Evolutionary conservation across 257 asterid species (phyloP).

Genomic region (Nicotiana otophora): DNA sequence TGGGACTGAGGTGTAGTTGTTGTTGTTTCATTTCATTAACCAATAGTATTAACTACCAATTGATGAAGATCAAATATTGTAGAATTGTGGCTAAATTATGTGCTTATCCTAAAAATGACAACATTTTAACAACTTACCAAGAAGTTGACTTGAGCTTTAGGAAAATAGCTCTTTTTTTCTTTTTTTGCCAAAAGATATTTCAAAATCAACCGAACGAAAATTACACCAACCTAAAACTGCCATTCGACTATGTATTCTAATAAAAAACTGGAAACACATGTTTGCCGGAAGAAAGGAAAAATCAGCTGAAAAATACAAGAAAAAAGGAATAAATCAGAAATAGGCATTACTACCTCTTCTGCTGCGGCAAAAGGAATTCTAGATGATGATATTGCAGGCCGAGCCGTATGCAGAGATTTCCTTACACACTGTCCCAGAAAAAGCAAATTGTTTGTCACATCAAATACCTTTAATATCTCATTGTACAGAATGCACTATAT

Average conservation of each 20-base stretch:
- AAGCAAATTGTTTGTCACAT: neutral
- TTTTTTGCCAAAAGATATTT: neutral
- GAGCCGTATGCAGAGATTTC: constrained; percentile 40
- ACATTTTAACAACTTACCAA: neutral
- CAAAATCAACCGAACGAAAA: neutral
- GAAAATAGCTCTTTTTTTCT: neutral
- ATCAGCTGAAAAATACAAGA: neutral
- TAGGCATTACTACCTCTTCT: constrained; percentile 46
- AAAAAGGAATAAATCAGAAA: neutral
- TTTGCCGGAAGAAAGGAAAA: neutral
- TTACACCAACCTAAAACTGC: neutral
- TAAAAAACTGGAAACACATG: neutral
- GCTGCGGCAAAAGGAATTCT: constrained; percentile 30
- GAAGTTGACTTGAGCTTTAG: neutral
- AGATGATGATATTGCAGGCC: constrained; percentile 34
- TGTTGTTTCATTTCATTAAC: neutral
- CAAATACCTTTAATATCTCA: neutral
- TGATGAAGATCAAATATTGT: neutral
- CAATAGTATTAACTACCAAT: neutral
- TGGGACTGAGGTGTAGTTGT: too few species aligned
- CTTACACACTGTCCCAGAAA: constrained; percentile 40
- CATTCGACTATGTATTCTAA: neutral
- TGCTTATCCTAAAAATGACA: neutral
- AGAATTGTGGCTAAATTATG: neutral
- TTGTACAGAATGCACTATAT: neutral